Conservation (phyloP, 148 eudicot species). For the Spergularia marina region DNA sequence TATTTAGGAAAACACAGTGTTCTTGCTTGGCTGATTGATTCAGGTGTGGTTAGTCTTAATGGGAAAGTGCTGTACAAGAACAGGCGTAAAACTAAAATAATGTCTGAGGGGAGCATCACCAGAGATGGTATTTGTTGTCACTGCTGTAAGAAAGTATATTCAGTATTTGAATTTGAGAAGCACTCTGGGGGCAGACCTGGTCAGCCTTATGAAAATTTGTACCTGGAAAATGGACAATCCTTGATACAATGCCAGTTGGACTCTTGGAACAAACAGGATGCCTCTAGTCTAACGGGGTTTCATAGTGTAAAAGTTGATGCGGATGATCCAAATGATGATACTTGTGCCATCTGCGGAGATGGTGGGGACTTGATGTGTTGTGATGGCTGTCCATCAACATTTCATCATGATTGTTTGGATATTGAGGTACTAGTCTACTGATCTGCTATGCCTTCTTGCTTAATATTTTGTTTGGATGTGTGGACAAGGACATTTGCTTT, state of each 20-base stretch:
- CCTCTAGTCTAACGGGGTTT: conserved; percentile 39
- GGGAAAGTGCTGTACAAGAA: conserved; percentile 57
- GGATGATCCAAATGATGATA: conserved; percentile 93
- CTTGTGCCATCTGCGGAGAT: conserved; percentile 92
- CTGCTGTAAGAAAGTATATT: conserved; percentile 54
- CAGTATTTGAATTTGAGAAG: conserved; percentile 53
- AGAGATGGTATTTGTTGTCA: conserved; percentile 75
- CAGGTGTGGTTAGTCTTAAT: conserved; percentile 46
- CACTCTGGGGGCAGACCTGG: conserved; percentile 59
- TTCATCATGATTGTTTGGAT: conserved; percentile 72
- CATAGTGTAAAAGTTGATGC: conserved; percentile 53
- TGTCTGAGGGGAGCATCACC: conserved; percentile 65
- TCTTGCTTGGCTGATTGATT: conserved; percentile 91
- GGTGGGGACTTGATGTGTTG: conserved; percentile 97
- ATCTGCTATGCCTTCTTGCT: conserved; percentile 13
- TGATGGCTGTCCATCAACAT: conserved; percentile 92
- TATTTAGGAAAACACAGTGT: conserved; percentile 58
- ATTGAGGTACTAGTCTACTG: conserved; percentile 57
- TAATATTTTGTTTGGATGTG: not conserved
- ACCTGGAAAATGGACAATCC: conserved; percentile 57
- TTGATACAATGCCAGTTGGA: conserved; percentile 59
- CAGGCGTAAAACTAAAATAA: conserved; percentile 28
- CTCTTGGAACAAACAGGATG: conserved; percentile 68
- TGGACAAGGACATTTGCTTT: not conserved
- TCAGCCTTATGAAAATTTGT: conserved; percentile 50